Evolutionary conservation across 305 asterid genomes (phyloP).

Genomic region (Solanum hybrid): DNA sequence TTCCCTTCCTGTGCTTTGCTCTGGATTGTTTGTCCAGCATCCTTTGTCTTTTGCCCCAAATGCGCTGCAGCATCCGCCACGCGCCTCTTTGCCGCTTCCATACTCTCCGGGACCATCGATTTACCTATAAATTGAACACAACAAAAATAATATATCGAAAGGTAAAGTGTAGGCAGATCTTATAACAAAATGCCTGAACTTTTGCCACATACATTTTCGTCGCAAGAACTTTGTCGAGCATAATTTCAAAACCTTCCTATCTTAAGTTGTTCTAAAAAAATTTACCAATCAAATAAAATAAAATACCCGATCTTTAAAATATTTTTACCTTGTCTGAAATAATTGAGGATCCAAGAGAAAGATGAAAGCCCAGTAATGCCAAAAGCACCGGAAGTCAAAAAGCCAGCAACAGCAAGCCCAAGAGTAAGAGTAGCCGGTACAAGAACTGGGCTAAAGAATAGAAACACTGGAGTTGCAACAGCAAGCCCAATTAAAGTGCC

Average conservation of each 20-base stretch:
- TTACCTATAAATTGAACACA: neutral
- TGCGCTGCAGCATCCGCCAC: constrained; percentile 42
- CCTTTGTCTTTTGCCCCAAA: constrained; percentile 64
- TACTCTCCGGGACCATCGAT: constrained; percentile 34
- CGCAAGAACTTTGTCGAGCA: neutral
- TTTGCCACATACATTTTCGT: neutral
- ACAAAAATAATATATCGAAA: neutral
- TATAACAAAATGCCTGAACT: neutral
- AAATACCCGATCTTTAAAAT: neutral
- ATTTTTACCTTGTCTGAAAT: constrained; percentile 28
- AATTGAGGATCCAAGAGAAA: constrained; percentile 61
- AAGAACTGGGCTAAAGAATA: constrained; percentile 51
- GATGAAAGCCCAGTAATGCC: constrained; percentile 61
- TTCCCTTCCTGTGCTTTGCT: constrained; percentile 36
- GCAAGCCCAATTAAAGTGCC: constrained; percentile 53
- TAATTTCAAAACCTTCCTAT: neutral
- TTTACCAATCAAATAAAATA: neutral
- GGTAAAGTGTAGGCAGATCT: no score
- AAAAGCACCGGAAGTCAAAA: constrained; percentile 46
- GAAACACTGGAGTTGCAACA: constrained; percentile 43
- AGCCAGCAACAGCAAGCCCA: constrained; percentile 38
- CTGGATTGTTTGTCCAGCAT: constrained; percentile 48
- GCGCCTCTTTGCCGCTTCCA: constrained; percentile 48
- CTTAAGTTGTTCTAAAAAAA: neutral
- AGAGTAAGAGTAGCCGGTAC: constrained; percentile 40